These are phyloP conservation scores for Trapa incisa DNA, from an alignment of 345 rosid genomes.

Conservation along the genomic window DNA sequence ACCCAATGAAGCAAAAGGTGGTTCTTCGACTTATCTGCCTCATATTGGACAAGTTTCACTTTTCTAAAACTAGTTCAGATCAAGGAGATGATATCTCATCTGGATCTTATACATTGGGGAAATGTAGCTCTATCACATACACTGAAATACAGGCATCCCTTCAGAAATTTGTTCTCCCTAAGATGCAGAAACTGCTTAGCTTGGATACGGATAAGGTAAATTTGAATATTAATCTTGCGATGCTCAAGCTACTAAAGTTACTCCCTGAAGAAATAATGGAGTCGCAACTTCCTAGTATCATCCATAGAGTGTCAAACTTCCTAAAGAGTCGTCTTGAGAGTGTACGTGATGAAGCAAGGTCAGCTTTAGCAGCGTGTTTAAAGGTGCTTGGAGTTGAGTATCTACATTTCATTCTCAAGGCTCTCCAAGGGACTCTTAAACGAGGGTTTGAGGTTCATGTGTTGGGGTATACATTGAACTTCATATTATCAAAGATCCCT, in stretches of 20 bases:
- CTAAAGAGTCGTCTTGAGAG: slow-evolving; percentile 58
- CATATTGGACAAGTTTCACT: slow-evolving; percentile 72
- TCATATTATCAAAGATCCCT: slow-evolving; percentile 44
- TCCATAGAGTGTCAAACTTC: slow-evolving; percentile 58
- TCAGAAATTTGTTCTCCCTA: slow-evolving; percentile 50
- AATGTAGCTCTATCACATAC: slow-evolving; percentile 12
- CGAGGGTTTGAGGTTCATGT: slow-evolving; percentile 85
- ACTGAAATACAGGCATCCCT: slow-evolving; percentile 48
- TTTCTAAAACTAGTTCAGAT: slow-evolving; percentile 21
- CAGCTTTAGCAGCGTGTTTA: slow-evolving; percentile 73
- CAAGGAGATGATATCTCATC: slow-evolving; percentile 22
- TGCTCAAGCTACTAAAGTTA: slow-evolving; percentile 73
- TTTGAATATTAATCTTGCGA: slow-evolving; percentile 54
- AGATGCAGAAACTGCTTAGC: slow-evolving; percentile 49
- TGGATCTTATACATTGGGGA: slow-evolving; percentile 13
- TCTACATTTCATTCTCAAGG: slow-evolving; percentile 49
- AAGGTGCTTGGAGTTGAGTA: slow-evolving; percentile 84
- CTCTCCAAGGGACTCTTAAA: slow-evolving; percentile 56
- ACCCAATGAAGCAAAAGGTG: slow-evolving; percentile 52
- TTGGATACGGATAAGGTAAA: slow-evolving; percentile 54
- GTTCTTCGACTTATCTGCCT: slow-evolving; percentile 55
- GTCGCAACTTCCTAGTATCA: slow-evolving; percentile 57
- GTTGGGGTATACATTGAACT: slow-evolving; percentile 63
- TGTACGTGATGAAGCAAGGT: slow-evolving; percentile 67
- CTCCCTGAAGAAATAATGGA: slow-evolving; percentile 73